Percentiles rank a stretch among this genome's conserved stretches.
These are phyloP conservation scores for Phytophthora melonis DNA, from an alignment of 352 stramenopile genomes.

Conservation along the genomic window DNA sequence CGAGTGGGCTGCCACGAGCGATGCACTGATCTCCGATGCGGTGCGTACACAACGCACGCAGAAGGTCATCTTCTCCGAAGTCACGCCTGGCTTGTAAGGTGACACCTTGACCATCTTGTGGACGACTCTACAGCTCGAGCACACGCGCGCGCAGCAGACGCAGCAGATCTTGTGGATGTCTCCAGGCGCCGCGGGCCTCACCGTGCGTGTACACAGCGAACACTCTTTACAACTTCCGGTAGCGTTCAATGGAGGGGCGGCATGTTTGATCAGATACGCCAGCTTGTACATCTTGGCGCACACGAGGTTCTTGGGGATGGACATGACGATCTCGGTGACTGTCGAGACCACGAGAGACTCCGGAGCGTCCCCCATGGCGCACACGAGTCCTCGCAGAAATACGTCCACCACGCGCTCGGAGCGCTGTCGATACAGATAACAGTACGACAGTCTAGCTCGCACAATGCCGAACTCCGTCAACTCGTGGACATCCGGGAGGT, in stretches of 20 bases:
- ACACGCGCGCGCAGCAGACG: constrained; percentile 39
- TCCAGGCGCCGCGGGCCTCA: constrained; percentile 13
- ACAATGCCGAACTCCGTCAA: constrained; percentile 44
- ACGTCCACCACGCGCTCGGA: constrained; percentile 57
- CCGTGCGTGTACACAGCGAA: constrained; percentile 19
- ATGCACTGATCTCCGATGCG: constrained; percentile 16
- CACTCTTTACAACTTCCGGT: constrained; percentile 1
- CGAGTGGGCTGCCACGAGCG: constrained; percentile 22
- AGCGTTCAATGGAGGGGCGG: constrained; percentile 19
- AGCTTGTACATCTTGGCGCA: constrained; percentile 66
- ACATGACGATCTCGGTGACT: constrained; percentile 60
- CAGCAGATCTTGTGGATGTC: constrained; percentile 40
- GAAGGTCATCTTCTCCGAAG: constrained; percentile 31
- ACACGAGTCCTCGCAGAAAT: constrained; percentile 53
- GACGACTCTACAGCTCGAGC: constrained; percentile 23
- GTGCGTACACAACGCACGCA: constrained; percentile 25
- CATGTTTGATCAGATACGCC: constrained; percentile 24
- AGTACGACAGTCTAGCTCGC: constrained; percentile 64
- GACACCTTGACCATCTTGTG: constrained; percentile 34
- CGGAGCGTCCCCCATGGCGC: constrained; percentile 55
- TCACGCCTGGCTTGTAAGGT: constrained; percentile 25
- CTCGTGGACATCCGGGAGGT: constrained; percentile 47
- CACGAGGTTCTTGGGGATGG: constrained; percentile 56
- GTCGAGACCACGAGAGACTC: constrained; percentile 59
- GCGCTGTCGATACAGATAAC: constrained; percentile 59